These are phyloP conservation scores for Colletotrichum sp. DNA, from an alignment of 2,329 filamentous ascomycete genomes.

Conservation along the genomic window DNA sequence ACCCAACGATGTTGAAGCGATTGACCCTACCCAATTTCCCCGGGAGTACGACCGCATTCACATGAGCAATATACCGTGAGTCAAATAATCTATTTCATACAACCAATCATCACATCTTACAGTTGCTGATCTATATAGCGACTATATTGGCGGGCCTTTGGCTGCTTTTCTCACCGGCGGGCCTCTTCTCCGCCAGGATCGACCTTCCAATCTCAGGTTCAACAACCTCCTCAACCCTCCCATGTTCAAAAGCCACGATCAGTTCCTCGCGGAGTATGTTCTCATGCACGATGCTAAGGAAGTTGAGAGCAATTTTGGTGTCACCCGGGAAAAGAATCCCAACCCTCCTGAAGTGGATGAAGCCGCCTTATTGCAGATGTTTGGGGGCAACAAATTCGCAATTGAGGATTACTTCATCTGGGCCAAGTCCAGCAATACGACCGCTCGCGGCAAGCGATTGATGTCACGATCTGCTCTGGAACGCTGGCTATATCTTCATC, in stretches of 20 bases:
- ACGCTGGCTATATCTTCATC: conserved; percentile 26
- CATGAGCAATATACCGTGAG: conserved; percentile 33
- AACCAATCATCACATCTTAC: not conserved
- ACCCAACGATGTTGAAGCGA: not conserved
- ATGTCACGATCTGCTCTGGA: conserved; percentile 25
- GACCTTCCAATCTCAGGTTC: conserved; percentile 27
- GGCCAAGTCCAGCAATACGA: not conserved
- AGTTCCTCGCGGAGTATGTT: conserved; percentile 33
- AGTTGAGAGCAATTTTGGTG: conserved; percentile 29
- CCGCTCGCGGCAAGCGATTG: conserved; percentile 6
- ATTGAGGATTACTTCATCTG: conserved; percentile 26
- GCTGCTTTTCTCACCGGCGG: conserved; percentile 25
- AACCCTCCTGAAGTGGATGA: not conserved
- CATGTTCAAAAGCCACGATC: conserved; percentile 25
- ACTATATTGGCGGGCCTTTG: conserved; percentile 34
- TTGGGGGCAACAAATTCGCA: conserved; percentile 7
- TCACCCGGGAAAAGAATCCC: conserved; percentile 11
- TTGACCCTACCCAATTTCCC: conserved; percentile 28
- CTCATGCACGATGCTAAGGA: conserved; percentile 29
- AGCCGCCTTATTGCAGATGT: not conserved
- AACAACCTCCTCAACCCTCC: conserved; percentile 31
- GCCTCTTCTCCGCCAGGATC: conserved; percentile 28
- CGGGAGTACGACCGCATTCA: conserved; percentile 30
- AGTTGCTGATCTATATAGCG: not conserved
- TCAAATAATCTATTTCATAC: not conserved